Base-by-base conservation (phyloP, 805 yeast species). In the Nematodospora valgi region DNA sequence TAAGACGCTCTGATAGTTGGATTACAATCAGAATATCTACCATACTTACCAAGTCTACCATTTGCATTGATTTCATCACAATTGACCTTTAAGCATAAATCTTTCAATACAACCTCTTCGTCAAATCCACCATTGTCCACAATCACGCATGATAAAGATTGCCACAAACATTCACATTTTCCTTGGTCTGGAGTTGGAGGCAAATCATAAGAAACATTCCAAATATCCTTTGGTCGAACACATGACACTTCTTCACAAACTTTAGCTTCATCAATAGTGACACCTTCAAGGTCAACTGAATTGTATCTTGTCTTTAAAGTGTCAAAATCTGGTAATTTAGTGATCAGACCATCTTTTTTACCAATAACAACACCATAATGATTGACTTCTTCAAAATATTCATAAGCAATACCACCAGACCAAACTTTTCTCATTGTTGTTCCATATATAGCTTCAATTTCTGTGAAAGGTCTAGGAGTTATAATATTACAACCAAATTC, bases 81-180 rank as follows among this genome's bases (percentile, higher is more conserved):
- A 35, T 68, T 61, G 6, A 62, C 53, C 5, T 47, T 39, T 10
- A 51, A 33, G 41, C 77, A 72, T 3, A 71, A 47, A 15, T 63
- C 56, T 10, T 43, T 30, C 16, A 64, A 44, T n/a, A 56, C 43
- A 21, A 30, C 41, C 21, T 30, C 35, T 23, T 49, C 52, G 29
- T 57, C 38, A 18, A 54, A 47, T 1, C 37, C 38, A 8, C 38
- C 44, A 27, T 47, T 48, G 1, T 66, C 63, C 14, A 50, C 41
- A 19, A 57, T 47, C 26, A 65, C 53, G 45, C 76, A 72, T 1
- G 61, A 45, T 4, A 68, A 45, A 4, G 67, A 58, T 6, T 66
- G 45, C 52, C 65, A 58, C 20, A 70, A 50, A 43, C 76, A 71
- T 40, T 64, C 72, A 49, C 77, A 72, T 34, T 61, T 53, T 11